These are phyloP conservation scores for Nannizziopsis barbatae DNA, from an alignment of 2,329 filamentous ascomycete species.

Conservation along the genomic window DNA sequence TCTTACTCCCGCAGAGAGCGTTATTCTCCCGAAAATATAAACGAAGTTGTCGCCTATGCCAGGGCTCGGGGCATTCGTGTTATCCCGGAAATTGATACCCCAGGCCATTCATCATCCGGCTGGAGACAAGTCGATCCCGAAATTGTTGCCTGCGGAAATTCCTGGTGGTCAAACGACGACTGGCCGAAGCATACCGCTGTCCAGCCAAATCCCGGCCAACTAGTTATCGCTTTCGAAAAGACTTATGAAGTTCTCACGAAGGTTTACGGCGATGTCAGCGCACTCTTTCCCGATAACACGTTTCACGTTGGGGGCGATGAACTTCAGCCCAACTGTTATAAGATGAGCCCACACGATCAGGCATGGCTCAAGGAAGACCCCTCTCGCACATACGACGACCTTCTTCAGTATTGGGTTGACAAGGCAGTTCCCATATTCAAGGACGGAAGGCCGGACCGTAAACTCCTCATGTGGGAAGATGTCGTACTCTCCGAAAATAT, in stretches of 20 bases:
- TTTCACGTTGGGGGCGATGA: slow-evolving; percentile 49
- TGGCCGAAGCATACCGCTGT: slow-evolving; percentile 46
- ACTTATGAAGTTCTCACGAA: slow-evolving; percentile 45
- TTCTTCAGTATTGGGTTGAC: slow-evolving; percentile 47
- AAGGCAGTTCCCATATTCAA: slow-evolving; percentile 43
- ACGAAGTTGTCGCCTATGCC: slow-evolving; percentile 40
- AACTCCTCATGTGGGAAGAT: slow-evolving; percentile 49
- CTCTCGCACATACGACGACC: slow-evolving; percentile 42
- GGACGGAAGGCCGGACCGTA: slow-evolving; percentile 34
- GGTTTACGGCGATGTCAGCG: slow-evolving; percentile 44
- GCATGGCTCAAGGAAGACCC: slow-evolving; percentile 43
- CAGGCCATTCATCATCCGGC: slow-evolving; percentile 46
- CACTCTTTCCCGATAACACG: slow-evolving; percentile 42
- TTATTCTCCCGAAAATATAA: slow-evolving; percentile 37
- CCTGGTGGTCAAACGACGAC: slow-evolving; percentile 51
- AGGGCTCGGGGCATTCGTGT: slow-evolving; percentile 48
- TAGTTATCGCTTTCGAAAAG: slow-evolving; percentile 46
- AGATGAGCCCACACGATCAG: slow-evolving; percentile 42
- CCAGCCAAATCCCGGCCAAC: slow-evolving; percentile 46
- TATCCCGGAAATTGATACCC: slow-evolving; percentile 53
- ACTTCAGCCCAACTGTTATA: slow-evolving; percentile 47
- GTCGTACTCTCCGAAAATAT: slow-evolving; percentile 35
- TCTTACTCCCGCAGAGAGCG: slow-evolving; percentile 43
- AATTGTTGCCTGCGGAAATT: slow-evolving; percentile 46
- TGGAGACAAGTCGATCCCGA: slow-evolving; percentile 47